Evolutionary conservation across 495 filamentous ascomycete species (phyloP), one percentile per base, ranked within the genome.

Genomic region (Lophium mytilinum): DNA sequence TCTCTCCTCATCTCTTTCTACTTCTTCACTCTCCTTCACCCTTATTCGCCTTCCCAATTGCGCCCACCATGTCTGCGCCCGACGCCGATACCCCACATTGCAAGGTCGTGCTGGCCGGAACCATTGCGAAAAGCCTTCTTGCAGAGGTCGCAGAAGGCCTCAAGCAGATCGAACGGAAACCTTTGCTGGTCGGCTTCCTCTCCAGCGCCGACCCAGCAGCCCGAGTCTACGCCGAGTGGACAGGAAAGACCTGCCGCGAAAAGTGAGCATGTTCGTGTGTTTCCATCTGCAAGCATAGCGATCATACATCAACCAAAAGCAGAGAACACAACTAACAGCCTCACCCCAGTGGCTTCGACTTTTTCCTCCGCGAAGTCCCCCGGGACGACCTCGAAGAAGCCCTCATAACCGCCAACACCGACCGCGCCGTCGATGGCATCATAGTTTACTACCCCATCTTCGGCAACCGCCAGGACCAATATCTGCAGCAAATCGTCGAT

Each of bases 391-490:
- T 98, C 56, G 93, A 97, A 76, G 86, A 95, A 57, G 78, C 82
- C 51, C 84, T 98, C 64, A 74, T 94, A 33, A 75, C 74, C 53
- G 93, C 93, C 60, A 97, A 98, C 72, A 71, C 75, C 34, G 90
- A 96, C 70, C 63, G 76, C 52, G 60, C 70, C 11, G 83, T 96
- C 54, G 86, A 96, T 72, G 93, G 93, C 62, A 95, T 97, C 62
- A 92, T 98, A 60, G 88, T 97, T 67, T 98, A 98, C 75, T 98
- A 96, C 73, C 93, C 93, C 40, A 95, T 98, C 71, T 97, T 95
- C 79, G 83, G 86, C 73, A 84, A 82, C 60, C 78, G 80, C 14
- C 87, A 95, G 65, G 93, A 98, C 70, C 83, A 84, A 64, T 96
- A 96, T 71, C 81, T 98, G 56, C 93, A 97, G 74, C 89, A 96